A percentile compares a stretch with the other conserved stretches of the same genome.
Evolutionary conservation across 768 basidiomycete species (phyloP).

Genomic region (Boletellus emodensis): DNA sequence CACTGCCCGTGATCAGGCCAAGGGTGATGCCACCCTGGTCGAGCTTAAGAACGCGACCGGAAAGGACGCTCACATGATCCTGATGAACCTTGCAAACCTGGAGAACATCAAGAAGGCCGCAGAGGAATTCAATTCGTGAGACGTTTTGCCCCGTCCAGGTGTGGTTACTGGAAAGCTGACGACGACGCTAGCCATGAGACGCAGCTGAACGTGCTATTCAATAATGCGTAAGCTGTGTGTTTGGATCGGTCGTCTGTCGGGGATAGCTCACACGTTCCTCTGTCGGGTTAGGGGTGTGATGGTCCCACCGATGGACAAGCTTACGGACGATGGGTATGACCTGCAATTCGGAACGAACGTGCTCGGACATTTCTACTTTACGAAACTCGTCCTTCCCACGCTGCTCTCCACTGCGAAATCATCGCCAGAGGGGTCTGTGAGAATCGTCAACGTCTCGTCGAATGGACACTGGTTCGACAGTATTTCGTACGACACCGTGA

Average conservation of each 20-base stretch:
- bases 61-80: slow-evolving; percentile 28
- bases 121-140: slow-evolving; percentile 36
- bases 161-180: not conserved
- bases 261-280: not conserved
- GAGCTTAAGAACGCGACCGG: slow-evolving; percentile 23
- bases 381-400: slow-evolving; percentile 33
- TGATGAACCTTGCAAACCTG: slow-evolving; percentile 42
- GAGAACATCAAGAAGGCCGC: slow-evolving; percentile 36
- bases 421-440: slow-evolving; percentile 29
- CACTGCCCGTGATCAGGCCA: slow-evolving; percentile 18
- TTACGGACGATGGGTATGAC: slow-evolving; percentile 40
- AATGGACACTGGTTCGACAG: slow-evolving; percentile 17
- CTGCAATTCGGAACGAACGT: slow-evolving; percentile 40
- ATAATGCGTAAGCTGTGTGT: slow-evolving; percentile 27
- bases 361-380: slow-evolving; percentile 36
- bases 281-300: slow-evolving; percentile 28
- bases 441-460: slow-evolving; percentile 36
- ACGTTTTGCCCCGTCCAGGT: no score
- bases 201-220: slow-evolving; percentile 24
- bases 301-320: slow-evolving; percentile 23
- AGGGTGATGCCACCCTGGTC: slow-evolving; percentile 14
- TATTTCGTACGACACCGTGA: no score
- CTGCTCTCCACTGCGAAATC: slow-evolving; percentile 29
- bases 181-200: slow-evolving; percentile 13
- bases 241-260: not conserved